Evolutionary conservation across 257 asterid species (phyloP), one percentile per base, ranked within the genome.

Genomic region (Nicotiana tabacum): DNA sequence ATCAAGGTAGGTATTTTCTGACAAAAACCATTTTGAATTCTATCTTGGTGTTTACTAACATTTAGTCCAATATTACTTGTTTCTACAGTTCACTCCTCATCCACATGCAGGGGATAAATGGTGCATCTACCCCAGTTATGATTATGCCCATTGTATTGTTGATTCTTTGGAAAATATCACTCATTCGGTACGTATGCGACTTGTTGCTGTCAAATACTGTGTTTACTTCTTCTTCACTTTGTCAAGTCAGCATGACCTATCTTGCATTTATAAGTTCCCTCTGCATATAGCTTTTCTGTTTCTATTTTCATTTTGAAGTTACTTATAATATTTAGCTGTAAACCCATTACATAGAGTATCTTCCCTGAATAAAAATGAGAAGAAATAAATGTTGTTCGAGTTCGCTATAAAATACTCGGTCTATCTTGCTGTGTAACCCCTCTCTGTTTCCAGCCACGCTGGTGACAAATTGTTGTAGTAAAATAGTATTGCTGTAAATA

Each of bases 61-160:
- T 69, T 82, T 83, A 56, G 29, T 43, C 61, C 57, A 10, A 43
- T 85, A 64, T 85, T 68, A 17, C 85, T 82, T 82, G 57, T 55
- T 82, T 86, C 83, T 89, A 78, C 94, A 96, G 99, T 93, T 92
- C 85, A 93, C 97, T 27, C 98, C 97, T 87, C 99, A 96, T 87
- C 99, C 99, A 10, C 98, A 96, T 66, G 99, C 98, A 3, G 98
- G 99, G 77, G 98, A 96, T 90, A 93, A 91, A 61, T 96, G 99
- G 98, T 94, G 98, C 87, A 96, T 96, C 86, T 96, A 96, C 85
- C 98, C 99, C 13, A 96, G 99, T 84, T 94, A 96, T 89, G 99
- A 96, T 84, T 96, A 90, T 11, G 93, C 98, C 6, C 98, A 96
- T 88, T 94, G 98, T 89, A 89, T 92, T 74, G 99, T 96, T 51